These are phyloP conservation scores for Babesia ovis DNA, from an alignment of 169 alveolate species.

Conservation along the genomic window DNA sequence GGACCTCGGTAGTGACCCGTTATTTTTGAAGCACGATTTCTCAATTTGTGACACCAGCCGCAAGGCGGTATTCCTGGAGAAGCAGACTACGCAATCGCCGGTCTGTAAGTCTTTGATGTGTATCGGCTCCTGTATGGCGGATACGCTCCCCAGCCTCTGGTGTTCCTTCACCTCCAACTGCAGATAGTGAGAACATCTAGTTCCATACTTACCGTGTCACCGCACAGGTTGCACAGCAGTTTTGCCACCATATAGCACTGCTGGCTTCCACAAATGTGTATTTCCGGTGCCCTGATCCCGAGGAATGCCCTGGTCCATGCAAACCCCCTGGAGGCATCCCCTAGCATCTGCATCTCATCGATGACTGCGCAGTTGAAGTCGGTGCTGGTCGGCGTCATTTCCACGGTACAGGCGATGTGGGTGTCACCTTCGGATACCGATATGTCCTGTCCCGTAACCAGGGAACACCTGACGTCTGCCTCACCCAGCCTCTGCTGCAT, in stretches of 20 bases:
- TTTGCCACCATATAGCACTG: conserved; percentile 31
- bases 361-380: conserved; percentile 86
- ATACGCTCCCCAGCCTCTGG: conserved; percentile 48
- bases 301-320: conserved; percentile 91
- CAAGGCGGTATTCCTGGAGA: conserved; percentile 80
- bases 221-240: conserved; percentile 28
- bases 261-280: conserved; percentile 72
- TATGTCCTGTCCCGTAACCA: conserved; percentile 89
- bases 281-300: conserved; percentile 81
- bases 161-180: conserved; percentile 66
- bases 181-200: conserved; percentile 7
- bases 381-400: conserved; percentile 79
- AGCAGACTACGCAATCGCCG: conserved; percentile 91
- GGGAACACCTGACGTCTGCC: conserved; percentile 74
- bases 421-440: conserved; percentile 63
- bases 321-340: conserved; percentile 84
- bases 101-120: conserved; percentile 73
- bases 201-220: conserved; percentile 37
- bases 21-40: conserved; percentile 16
- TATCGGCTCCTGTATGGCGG: conserved; percentile 67
- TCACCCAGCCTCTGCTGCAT: conserved; percentile 76
- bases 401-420: conserved; percentile 89
- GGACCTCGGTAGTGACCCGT: conserved; percentile 22
- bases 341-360: conserved; percentile 91
- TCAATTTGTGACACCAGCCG: conserved; percentile 64